Evolutionary conservation across 1,139 yeast species (phyloP), one percentile per base, ranked within the genome.

Genomic region (Groenewaldozyma auringiensis): DNA sequence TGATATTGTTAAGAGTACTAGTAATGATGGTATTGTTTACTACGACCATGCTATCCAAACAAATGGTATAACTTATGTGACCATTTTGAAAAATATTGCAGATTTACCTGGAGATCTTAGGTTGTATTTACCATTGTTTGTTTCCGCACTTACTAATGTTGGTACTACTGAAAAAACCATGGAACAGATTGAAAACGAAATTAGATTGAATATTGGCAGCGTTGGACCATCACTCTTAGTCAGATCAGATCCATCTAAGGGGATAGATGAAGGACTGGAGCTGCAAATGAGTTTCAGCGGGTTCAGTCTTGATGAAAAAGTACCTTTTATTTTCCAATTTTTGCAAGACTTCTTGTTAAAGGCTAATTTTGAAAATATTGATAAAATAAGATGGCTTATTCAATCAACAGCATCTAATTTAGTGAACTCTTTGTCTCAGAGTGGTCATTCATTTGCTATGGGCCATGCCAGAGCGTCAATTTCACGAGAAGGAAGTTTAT

Each of bases 401-500:
- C 84, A 83, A 56, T 76, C 81, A 44, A 65, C 82, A 60, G 83
- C 86, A 0, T 83, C 89, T 38, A 89, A 87, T 56, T 87, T 85
- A 57, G 70, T 88, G 54, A 81, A 88, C 56, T 71, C 75, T 9
- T 76, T 88, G 44, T 92, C 96, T 4, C 94, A 89, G 50, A 71
- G 83, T 43, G 99, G 99, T 1, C 97, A 92, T 60, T 71, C 83
- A 1, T 89, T 75, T 65, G 96, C 97, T 1, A 75, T 80, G 53
- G 72, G 80, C 3, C 78, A 70, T 54, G 81, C 95, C 2, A 71
- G 77, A 36, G 75, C 95, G 0, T 74, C 78, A 34, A 67, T 87
- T 11, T 77, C 87, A 1, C 68, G 77, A 1, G 71, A 79, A 16
- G 79, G 78, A 47, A 71, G 79, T 9, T 70, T 88, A 18, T 70